These are phyloP conservation scores for Aspergillus alliaceus DNA, from an alignment of 2,329 filamentous ascomycete genomes.

Conservation along the genomic window DNA sequence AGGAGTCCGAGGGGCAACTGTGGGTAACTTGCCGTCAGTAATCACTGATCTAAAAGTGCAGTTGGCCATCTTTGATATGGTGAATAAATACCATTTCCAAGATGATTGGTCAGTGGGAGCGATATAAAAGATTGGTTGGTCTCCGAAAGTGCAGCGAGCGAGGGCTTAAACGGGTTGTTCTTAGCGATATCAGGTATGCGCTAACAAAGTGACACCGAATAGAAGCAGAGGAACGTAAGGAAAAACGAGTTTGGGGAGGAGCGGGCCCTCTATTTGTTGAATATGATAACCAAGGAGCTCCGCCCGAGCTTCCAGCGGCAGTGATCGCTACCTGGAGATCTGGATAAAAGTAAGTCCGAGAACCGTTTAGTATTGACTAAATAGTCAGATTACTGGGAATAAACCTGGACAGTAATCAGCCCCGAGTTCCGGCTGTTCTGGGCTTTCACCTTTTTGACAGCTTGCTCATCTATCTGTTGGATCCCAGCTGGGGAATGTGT, in stretches of 20 bases:
- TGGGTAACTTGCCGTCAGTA: not conserved
- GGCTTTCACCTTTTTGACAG: not conserved
- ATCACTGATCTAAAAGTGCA: not conserved
- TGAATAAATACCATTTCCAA: not conserved
- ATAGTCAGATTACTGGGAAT: not conserved
- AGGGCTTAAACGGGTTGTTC: not conserved
- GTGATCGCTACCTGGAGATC: conserved; percentile 10
- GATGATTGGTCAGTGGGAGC: not conserved
- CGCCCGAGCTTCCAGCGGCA: conserved; percentile 10
- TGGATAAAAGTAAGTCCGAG: conserved; percentile 14
- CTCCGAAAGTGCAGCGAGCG: not conserved
- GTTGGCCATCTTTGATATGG: not conserved
- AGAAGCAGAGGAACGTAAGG: conserved; percentile 1
- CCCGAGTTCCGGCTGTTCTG: not conserved
- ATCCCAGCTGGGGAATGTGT: not conserved
- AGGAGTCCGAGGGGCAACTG: conserved; percentile 74
- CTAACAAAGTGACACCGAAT: not conserved
- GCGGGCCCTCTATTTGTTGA: not conserved
- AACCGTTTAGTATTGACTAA: conserved; percentile 4
- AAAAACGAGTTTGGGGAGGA: conserved; percentile 25
- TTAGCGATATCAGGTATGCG: not conserved
- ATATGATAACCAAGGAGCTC: conserved; percentile 9
- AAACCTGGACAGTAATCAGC: not conserved
- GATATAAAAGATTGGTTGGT: not conserved
- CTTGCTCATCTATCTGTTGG: not conserved